Evolutionary conservation across 2,329 filamentous ascomycete genomes (phyloP), one percentile per base, ranked within the genome.

Genomic region (Cytospora paraplurivora): DNA sequence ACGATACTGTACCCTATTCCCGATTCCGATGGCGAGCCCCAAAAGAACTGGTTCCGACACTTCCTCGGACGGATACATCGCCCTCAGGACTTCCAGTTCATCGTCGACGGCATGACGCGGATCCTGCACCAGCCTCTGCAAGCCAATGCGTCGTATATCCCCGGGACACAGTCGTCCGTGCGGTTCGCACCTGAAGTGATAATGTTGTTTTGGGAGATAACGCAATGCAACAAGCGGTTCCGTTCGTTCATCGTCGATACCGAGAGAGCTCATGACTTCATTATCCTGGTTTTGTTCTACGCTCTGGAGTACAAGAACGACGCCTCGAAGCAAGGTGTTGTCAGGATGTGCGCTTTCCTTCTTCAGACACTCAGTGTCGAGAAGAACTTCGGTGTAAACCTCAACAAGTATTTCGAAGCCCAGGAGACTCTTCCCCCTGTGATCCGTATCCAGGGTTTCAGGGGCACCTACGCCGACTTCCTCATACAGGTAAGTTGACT

Each of bases 221-320:
- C 95, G 5, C 95, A 99, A 76, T 97, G 94, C 82, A 99, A 99
- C 78, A 98, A 97, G 77, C 86, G 94, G 64, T 99, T 99, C 78
- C 85, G 95, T 37, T 92, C 93, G 1, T 99, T 97, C 76, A 95
- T 99, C 71, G 94, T 98, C 67, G 95, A 99, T 70, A 98, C 95
- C 0, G 92, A 95, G 72, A 84, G 94, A 60, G 92, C 91, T 0
- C 92, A 97, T 71, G 95, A 99, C 74, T 97, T 98, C 76, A 84
- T 97, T 58, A 86, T 98, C 13, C 81, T 98, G 21, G 88, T 96
- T 49, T 79, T 98, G 4, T 99, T 96, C 77, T 97, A 98, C 74
- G 92, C 93, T 5, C 86, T 97, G 54, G 93, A 97, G 73, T 90
- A 95, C 75, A 93, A 92, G 72, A 85, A 87, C 50, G 94, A 98